phyloP scores from a whole-genome alignment of 2,329 filamentous ascomycete genomes.

The Aspergillus thermomutatus region DNA sequence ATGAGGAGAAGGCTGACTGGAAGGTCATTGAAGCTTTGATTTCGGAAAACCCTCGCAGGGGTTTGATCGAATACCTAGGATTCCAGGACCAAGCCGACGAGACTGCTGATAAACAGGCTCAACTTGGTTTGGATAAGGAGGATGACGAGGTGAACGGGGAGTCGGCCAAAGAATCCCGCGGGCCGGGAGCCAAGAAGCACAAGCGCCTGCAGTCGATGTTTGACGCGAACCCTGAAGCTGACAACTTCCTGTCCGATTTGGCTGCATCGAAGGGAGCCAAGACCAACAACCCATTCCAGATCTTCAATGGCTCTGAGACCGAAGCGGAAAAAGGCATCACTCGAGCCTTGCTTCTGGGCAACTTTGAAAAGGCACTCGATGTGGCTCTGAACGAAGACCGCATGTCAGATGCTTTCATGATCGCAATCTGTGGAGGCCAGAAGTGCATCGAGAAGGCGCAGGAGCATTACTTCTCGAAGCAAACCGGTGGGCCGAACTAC shows the following conservation, averaged over 20 bases:
- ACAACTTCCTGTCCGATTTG: constrained; percentile 82
- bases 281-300: constrained; percentile 89
- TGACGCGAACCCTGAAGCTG: constrained; percentile 66
- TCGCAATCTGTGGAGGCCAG: constrained; percentile 93
- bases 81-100: constrained; percentile 64
- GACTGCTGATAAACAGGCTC: constrained; percentile 40
- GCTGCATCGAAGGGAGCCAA: constrained; percentile 86
- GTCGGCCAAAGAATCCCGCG: constrained; percentile 48
- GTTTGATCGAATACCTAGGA: constrained; percentile 86
- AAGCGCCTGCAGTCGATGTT: constrained; percentile 75
- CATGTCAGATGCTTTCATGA: constrained; percentile 94
- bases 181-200: constrained; percentile 53
- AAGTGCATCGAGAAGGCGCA: constrained; percentile 93
- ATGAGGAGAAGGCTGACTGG: constrained; percentile 96
- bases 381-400: constrained; percentile 84
- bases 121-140: constrained; percentile 40
- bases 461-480: constrained; percentile 80
- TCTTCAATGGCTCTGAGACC: constrained; percentile 80
- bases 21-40: constrained; percentile 87
- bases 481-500: constrained; percentile 82
- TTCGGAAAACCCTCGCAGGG: constrained; percentile 77
- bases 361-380: constrained; percentile 86
- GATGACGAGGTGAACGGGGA: constrained; percentile 41
- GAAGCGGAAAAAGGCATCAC: constrained; percentile 83
- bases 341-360: constrained; percentile 79